Base-by-base conservation (phyloP, 176 grass and related monocot genomes). In the Dactylis glomerata region DNA sequence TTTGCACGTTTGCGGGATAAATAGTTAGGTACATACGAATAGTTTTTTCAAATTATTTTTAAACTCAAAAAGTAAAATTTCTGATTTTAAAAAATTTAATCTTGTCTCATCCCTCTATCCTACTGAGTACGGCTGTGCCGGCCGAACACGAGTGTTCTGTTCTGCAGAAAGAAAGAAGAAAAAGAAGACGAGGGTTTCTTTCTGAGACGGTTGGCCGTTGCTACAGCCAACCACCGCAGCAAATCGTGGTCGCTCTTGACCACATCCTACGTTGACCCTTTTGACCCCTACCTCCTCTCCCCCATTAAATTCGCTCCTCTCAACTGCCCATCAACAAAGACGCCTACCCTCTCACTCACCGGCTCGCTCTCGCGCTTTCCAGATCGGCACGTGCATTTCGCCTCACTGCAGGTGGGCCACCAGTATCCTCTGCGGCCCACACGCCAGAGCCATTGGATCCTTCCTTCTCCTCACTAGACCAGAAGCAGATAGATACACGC, bases 381-480 rank as follows among this genome's bases (percentile, higher is more conserved):
- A 52, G 50, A 52, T 22, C 50, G 19, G 50, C 50, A 52, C 50
- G 50, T 52, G 49, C 17, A 12, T 49, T 49, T 5, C 14, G 10
- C 46, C 52, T 2, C 22, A 64, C 84, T 79, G 88, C 31, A 74
- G 19, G 73, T 57, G 79, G 79, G 34, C 54, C 79, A 5, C 0
- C 8, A 2, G 0, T 19, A 6, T 10, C 3, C 0, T 31, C 37
- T 0, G 6, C 16, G 55, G 0, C 84, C 84, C 56, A 37, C 27
- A 4, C 7, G 3, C 4, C 88, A 86, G 74, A 6, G 56, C 57
- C 66, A n/a, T 67, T 19, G 84, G 80, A 83, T 83, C 44, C 78
- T 32, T 24, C 8, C 26, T 32, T 62, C 19, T 32, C 31, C 2
- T 3, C 11, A 13, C 5, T 44, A 11, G 51, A 52, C 10, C 8